Evolutionary conservation across 495 filamentous ascomycete species (phyloP), one percentile per base, ranked within the genome.

Genomic region (Daldinia concentrica): DNA sequence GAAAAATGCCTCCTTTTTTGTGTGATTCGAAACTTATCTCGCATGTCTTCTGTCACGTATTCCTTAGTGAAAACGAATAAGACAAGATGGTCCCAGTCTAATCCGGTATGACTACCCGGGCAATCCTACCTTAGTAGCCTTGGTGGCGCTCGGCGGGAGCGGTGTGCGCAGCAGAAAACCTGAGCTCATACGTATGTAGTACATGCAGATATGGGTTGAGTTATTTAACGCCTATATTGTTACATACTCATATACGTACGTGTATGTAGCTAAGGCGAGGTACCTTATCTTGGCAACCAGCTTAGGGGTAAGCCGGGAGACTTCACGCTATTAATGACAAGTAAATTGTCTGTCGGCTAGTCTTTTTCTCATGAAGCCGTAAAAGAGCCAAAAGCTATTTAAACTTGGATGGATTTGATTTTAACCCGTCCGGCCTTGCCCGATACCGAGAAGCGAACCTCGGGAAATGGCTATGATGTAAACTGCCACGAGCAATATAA

Each of bases 391-490:
- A 58, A 43, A 51, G 5, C 12, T 8, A 62, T 54, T 54, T 62
- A 62, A 55, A 22, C 12, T 36, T 26, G 41, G 58, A 48, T 50
- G 15, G 8, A 52, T 41, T 58, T 54, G 60, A 62, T 64, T 68
- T 68, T 69, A 73, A 30, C 65, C 65, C 65, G 64, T 64, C 70
- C 70, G 70, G 43, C 45, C 70, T 62, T 69, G 70, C 64, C 70
- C 70, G 70, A 69, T 68, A 56, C 56, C 65, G 64, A 64, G 14
- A 50, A 24, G 19, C 37, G 65, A 52, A 68, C 65, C 65, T 73
- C 70, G 70, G 70, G 70, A 73, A 65, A 68, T 58, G 43, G 56
- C 45, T 48, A 65, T 57, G 56, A 66, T 57, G 58, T 19, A 63
- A 55, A 14, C 58, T 43, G 63, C 41, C 36, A 14, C 15, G 32